phyloP scores from a whole-genome alignment of 257 asterid genomes.

The Avicennia marina region DNA sequence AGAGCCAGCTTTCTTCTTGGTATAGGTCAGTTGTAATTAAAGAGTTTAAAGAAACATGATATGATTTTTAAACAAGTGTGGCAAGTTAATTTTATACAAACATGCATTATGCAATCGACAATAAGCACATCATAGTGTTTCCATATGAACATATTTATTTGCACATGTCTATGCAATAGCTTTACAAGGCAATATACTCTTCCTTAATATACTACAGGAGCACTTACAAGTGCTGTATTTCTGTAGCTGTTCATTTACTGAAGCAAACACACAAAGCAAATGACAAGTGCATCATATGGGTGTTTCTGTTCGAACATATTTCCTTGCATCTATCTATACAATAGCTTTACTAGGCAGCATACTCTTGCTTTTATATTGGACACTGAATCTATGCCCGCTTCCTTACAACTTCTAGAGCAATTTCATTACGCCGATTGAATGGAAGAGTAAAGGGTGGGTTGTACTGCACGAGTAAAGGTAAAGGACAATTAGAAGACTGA shows the following conservation, averaged over 20 bases:
- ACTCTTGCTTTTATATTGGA: slow-evolving; percentile 7
- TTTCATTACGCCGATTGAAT: slow-evolving; percentile 82
- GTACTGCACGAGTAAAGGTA: slow-evolving; percentile 52
- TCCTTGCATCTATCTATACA: too few species aligned
- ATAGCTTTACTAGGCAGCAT: background rate
- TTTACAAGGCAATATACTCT: slow-evolving; percentile 3
- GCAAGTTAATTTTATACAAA: background rate
- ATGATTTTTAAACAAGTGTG: background rate
- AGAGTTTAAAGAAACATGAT: background rate
- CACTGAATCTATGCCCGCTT: slow-evolving; percentile 33
- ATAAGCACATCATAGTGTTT: background rate
- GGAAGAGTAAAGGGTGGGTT: slow-evolving; percentile 93
- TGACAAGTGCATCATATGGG: too few species aligned
- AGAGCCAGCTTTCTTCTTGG: background rate
- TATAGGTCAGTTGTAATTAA: background rate
- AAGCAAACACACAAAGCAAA: too few species aligned
- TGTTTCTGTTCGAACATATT: too few species aligned
- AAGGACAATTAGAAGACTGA: slow-evolving; percentile 5
- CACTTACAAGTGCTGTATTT: background rate
- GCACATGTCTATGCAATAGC: slow-evolving; percentile 10
- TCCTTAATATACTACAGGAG: background rate
- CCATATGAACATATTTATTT: background rate
- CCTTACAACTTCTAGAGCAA: slow-evolving; percentile 85
- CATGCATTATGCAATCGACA: background rate
- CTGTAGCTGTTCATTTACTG: background rate